Base-by-base conservation (phyloP, 768 basidiomycete genomes). In the Collybia nuda region DNA sequence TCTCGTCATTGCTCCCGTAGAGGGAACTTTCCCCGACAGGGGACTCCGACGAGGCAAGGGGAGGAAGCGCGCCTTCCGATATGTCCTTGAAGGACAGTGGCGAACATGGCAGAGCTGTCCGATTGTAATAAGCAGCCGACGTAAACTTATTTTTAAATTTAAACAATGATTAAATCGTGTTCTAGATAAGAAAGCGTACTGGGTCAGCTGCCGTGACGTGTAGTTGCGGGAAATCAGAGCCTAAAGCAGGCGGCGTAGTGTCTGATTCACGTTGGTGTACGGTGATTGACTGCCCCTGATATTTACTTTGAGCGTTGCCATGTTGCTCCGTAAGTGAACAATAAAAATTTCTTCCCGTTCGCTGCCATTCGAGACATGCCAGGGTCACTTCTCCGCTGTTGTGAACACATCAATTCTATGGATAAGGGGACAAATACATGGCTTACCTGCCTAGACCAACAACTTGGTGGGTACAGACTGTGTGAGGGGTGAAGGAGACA, bases 301-400 rank as follows among this genome's bases (percentile, higher is more conserved):
- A n/a, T n/a, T n/a, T n/a, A n/a, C n/a, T n/a, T n/a, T n/a, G n/a
- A n/a, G n/a, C 14, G 40, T 17, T 17, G 24, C n/a, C 14, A 40
- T 28, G n/a, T 24, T 24, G n/a, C 28, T 36, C 46, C 18, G 18
- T 18, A 11, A 14, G 28, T 5, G 51, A 46, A 19, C 51, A 46
- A 46, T 61, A 51, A 28, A 62, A 53, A 42, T 51, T 54, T 44
- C 69, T 62, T 49, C 76, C 70, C 3, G 63, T 51, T 39, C 71
- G 69, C 72, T 79, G 81, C 86, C 86, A 89, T 56, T 86, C 83
- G 39, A 75, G 63, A 11, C 84, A 67, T 3, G 79, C 78, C 9
- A 80, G 50, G 4, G 85, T 86, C 0, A 74, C 84, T 65, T 88
- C 86, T 6, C 85, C 86, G 50, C 85, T 89, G 51, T 15, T 39